Conservation (phyloP, 371 early-diverging fungal species). For the Lichtheimia ramosa region DNA sequence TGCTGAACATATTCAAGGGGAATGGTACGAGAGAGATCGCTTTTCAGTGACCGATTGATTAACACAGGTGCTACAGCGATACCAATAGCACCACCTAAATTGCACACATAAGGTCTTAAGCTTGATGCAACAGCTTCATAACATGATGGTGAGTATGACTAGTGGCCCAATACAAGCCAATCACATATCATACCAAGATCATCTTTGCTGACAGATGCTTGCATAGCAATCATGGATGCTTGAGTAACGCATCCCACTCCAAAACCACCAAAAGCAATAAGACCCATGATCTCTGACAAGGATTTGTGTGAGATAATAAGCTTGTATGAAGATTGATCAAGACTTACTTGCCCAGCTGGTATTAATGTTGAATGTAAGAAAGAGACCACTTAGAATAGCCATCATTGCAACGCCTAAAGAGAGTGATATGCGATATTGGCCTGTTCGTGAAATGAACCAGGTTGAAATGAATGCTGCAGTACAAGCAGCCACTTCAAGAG, state of each 20-base stretch:
- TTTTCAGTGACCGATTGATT: slow-evolving; percentile 30
- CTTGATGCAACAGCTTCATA: slow-evolving; percentile 43
- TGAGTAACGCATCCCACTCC: slow-evolving; percentile 35
- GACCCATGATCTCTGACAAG: slow-evolving; percentile 31
- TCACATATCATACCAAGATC: slow-evolving; percentile 27
- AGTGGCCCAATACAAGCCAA: no score
- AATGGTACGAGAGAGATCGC: slow-evolving; percentile 23
- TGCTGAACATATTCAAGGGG: slow-evolving; percentile 23
- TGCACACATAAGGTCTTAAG: slow-evolving; percentile 36
- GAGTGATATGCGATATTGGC: not conserved
- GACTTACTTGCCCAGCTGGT: slow-evolving; percentile 28
- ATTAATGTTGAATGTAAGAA: slow-evolving; percentile 24
- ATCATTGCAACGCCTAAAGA: slow-evolving; percentile 38
- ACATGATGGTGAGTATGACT: not conserved
- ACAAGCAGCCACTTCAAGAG: slow-evolving; percentile 33
- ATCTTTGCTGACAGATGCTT: slow-evolving; percentile 37
- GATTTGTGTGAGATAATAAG: not conserved
- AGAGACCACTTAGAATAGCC: slow-evolving; percentile 31
- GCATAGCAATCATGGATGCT: slow-evolving; percentile 43
- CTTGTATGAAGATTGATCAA: not conserved
- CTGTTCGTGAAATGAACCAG: no score
- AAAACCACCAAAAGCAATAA: slow-evolving; percentile 33
- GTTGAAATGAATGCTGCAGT: no score
- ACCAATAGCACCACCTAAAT: slow-evolving; percentile 50
- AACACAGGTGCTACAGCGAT: slow-evolving; percentile 42